These are phyloP conservation scores for Batkoa obscura DNA, from an alignment of 371 early-diverging fungal species.

Conservation along the genomic window DNA sequence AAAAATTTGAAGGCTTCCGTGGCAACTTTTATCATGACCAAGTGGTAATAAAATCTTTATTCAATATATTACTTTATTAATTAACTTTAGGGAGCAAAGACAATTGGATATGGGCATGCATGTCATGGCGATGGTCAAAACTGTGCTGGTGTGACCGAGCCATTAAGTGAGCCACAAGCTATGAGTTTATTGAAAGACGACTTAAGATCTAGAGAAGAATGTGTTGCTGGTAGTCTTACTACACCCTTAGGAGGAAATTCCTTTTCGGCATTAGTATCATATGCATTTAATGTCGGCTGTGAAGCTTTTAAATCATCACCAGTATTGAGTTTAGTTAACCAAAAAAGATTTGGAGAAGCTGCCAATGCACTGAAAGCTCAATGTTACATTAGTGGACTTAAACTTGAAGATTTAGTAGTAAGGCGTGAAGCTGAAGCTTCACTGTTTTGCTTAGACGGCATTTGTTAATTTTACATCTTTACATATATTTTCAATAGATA, in stretches of 20 bases:
- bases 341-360: neutral
- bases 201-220: neutral
- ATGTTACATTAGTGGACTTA: neutral
- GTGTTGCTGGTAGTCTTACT: neutral
- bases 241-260: neutral
- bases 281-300: neutral
- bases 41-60: neutral
- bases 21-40: neutral
- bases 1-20: neutral
- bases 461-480: neutral
- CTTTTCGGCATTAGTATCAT: neutral
- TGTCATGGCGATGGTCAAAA: neutral
- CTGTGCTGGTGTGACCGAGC: neutral
- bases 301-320: neutral
- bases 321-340: neutral
- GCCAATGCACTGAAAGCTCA: neutral
- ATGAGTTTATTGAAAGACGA: neutral
- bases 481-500: neutral
- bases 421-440: neutral
- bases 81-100: neutral
- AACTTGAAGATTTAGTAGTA: neutral
- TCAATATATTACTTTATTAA: neutral
- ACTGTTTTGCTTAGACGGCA: neutral
- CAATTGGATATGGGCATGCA: conserved; percentile 2
- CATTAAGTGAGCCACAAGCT: neutral